Evolutionary conservation across 176 grass and related monocot species (phyloP).

Genomic region (Ampelocalamus luodianensis): DNA sequence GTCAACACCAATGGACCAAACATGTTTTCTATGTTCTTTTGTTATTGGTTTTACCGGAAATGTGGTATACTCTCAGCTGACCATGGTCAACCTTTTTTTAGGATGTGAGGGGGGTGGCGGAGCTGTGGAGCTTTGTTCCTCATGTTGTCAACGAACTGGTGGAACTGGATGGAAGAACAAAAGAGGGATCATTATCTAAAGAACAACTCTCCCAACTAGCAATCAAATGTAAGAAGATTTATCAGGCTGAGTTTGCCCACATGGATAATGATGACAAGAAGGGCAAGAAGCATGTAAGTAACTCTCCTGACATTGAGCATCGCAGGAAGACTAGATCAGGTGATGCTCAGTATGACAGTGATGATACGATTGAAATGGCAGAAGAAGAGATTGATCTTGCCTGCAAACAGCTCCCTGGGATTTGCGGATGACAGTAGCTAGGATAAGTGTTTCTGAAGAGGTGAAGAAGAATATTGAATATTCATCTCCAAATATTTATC

Average conservation of each 20-base stretch:
- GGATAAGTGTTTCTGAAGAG: not conserved
- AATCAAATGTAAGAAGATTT: conserved; percentile 75
- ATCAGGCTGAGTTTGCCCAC: conserved; percentile 54
- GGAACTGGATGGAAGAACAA: conserved; percentile 51
- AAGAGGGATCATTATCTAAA: conserved; percentile 49
- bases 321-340: not conserved
- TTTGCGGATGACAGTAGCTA: not conserved
- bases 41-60: not conserved
- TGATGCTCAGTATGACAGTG: conserved; percentile 71
- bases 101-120: conserved; percentile 62
- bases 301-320: conserved; percentile 13
- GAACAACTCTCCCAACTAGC: conserved; percentile 59
- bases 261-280: conserved; percentile 34
- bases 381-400: conserved; percentile 89
- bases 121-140: conserved; percentile 88
- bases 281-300: conserved; percentile 40
- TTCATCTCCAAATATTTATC: not conserved
- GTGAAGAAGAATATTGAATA: not conserved
- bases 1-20: conserved; percentile 12
- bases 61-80: conserved; percentile 10
- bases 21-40: not conserved
- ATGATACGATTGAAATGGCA: conserved; percentile 85
- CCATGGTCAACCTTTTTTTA: conserved; percentile 41
- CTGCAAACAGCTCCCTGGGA: conserved; percentile 55
- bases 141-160: conserved; percentile 65